These are phyloP conservation scores for Microstegium vimineum DNA, from an alignment of 176 grass and related monocot genomes.

Conservation along the genomic window DNA sequence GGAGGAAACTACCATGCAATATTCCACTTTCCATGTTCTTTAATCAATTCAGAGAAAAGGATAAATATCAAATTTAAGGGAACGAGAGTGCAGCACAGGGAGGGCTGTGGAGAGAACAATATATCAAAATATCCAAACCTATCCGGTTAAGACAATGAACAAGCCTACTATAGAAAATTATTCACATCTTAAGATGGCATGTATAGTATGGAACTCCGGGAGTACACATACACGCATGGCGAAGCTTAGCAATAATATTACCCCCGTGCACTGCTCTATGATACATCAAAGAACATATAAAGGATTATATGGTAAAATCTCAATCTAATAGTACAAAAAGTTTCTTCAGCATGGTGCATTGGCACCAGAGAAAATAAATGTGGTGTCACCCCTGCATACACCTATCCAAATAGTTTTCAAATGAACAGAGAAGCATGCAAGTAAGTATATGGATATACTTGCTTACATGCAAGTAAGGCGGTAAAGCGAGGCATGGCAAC, in stretches of 20 bases:
- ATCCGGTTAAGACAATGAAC: background rate
- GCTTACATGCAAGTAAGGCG: background rate
- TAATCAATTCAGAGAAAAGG: background rate
- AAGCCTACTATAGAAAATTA: background rate
- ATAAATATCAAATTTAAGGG: background rate
- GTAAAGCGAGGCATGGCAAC: background rate
- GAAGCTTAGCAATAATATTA: background rate
- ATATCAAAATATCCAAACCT: background rate
- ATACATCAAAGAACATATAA: background rate
- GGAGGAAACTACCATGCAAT: background rate
- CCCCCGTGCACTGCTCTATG: background rate
- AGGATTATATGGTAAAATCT: background rate
- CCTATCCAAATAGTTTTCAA: conserved; percentile 4
- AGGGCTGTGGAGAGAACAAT: background rate
- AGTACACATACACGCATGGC: background rate
- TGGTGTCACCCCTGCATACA: background rate
- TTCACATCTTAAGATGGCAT: background rate
- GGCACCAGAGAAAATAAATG: background rate
- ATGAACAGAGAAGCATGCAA: conserved; percentile 3
- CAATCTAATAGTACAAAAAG: background rate
- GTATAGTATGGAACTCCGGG: background rate
- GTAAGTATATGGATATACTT: background rate
- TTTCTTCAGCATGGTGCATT: background rate
- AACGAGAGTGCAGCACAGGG: background rate
- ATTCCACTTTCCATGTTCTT: conserved; percentile 6